A percentile compares a stretch with the other conserved stretches of the same genome.
Conservation (phyloP, 228 moss, liverwort and hornwort species). For the Sphagnum fallax region DNA sequence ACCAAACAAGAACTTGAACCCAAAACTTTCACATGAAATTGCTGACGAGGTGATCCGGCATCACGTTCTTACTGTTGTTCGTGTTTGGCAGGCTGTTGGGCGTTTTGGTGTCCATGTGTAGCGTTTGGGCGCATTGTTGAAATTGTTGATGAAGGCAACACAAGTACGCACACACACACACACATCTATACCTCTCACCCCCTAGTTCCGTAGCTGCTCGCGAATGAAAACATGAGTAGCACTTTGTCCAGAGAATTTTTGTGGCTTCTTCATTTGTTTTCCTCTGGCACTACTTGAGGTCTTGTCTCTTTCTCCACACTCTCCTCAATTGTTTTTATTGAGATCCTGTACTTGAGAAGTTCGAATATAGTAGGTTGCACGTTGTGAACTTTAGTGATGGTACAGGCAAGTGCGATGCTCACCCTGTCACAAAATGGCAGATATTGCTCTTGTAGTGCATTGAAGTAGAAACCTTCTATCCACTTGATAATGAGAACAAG, state of each 20-base stretch:
- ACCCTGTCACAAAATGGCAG: too few species aligned
- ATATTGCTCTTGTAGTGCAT: too few species aligned
- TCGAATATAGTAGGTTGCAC: too few species aligned
- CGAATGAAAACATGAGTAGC: neutral
- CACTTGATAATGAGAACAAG: too few species aligned
- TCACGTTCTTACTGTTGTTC: neutral
- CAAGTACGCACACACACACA: constrained; percentile 22
- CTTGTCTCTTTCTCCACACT: neutral
- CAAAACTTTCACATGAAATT: neutral
- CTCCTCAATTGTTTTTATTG: neutral
- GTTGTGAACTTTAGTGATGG: too few species aligned
- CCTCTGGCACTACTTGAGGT: neutral
- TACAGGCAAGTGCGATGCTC: too few species aligned
- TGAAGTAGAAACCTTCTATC: too few species aligned
- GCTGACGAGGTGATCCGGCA: neutral
- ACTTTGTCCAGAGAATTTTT: neutral
- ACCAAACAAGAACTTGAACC: neutral
- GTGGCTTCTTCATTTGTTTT: neutral
- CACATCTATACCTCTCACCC: neutral
- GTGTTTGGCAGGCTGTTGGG: constrained; percentile 22
- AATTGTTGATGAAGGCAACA: constrained; percentile 49
- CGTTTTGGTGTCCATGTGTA: constrained; percentile 43
- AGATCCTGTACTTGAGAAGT: too few species aligned
- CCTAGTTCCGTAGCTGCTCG: neutral
- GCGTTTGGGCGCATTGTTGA: constrained; percentile 47